Evolutionary conservation across 495 filamentous ascomycete genomes (phyloP).

Genomic region (Sphaerosporella brunnea): DNA sequence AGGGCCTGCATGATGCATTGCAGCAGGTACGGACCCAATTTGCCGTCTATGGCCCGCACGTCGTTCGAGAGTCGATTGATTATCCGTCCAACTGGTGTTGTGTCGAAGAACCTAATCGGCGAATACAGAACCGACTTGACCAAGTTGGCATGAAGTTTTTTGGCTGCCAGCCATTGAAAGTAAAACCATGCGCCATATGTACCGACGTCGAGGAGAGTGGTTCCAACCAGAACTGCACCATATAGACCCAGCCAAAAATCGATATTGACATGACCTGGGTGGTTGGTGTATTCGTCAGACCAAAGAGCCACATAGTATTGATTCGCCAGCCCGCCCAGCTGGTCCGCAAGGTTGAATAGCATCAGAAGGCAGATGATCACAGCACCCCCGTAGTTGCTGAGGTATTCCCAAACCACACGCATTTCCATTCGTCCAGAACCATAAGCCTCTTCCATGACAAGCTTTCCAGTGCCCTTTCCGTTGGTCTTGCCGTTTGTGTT

Average conservation of each 20-base stretch:
- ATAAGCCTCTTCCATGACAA: constrained; percentile 16
- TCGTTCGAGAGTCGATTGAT: constrained; percentile 38
- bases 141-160: constrained; percentile 31
- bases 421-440: constrained; percentile 19
- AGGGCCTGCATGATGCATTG: constrained; percentile 12
- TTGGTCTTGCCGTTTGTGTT: constrained; percentile 1
- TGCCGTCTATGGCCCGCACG: constrained; percentile 25
- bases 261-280: constrained; percentile 20
- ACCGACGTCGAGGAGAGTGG: constrained; percentile 19
- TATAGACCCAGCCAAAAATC: constrained; percentile 24
- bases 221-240: constrained; percentile 23
- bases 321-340: constrained; percentile 17
- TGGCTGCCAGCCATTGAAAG: constrained; percentile 33
- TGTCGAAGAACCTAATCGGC: constrained; percentile 36
- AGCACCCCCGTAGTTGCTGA: constrained; percentile 17
- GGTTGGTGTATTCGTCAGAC: constrained; percentile 18
- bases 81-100: constrained; percentile 33
- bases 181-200: constrained; percentile 27
- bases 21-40: constrained; percentile 13
- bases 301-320: constrained; percentile 22
- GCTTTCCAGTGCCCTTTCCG: constrained; percentile 9
- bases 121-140: constrained; percentile 32
- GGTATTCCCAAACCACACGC: constrained; percentile 17
- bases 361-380: constrained; percentile 10
- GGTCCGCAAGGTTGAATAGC: constrained; percentile 12